Evolutionary conservation across 192 early-diverging fungal species (phyloP), one percentile per base, ranked within the genome.

Genomic region (Kickxella alabastrina): DNA sequence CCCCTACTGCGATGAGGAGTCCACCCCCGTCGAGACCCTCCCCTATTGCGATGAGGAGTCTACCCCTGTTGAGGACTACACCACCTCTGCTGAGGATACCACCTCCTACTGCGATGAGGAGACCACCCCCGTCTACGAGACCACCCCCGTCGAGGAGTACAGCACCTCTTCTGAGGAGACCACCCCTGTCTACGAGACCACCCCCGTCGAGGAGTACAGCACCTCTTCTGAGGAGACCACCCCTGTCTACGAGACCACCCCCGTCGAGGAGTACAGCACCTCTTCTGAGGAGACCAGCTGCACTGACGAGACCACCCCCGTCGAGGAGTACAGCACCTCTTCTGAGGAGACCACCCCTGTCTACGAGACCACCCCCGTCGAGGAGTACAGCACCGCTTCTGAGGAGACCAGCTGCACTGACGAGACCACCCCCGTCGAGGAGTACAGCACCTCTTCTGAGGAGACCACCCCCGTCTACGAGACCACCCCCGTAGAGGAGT

Each of bases 81-180:
- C 54, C 54, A 56, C 54, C 35, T 25, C 43, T 4, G 54, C 24
- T 26, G 54, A 56, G 35, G 36, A 43, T 32, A 46, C 28, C n/a
- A n/a, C n/a, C n/a, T n/a, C n/a, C n/a, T n/a, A n/a, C 43, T 21
- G 44, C 44, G 28, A 23, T 12, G 44, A 46, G 14, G 44, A 46
- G 44, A 14, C 6, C 27, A 17, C n/a, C n/a, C n/a, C n/a, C n/a
- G n/a, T n/a, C n/a, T n/a, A n/a, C n/a, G n/a, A n/a, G n/a, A n/a
- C 31, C 37, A 15, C 43, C 39, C 29, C 17, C 38, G 46, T 43
- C 27, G 40, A 49, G 38, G 57, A 43, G 0, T 19, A 49, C 29
- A 50, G 39, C 40, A 49, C 57, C 48, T n/a, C n/a, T n/a, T n/a
- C n/a, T n/a, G 31, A 8, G 6, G 31, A 32, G 31, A 43, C 39